phyloP scores from a whole-genome alignment of 345 rosid genomes.

The Cardamine occulta region DNA sequence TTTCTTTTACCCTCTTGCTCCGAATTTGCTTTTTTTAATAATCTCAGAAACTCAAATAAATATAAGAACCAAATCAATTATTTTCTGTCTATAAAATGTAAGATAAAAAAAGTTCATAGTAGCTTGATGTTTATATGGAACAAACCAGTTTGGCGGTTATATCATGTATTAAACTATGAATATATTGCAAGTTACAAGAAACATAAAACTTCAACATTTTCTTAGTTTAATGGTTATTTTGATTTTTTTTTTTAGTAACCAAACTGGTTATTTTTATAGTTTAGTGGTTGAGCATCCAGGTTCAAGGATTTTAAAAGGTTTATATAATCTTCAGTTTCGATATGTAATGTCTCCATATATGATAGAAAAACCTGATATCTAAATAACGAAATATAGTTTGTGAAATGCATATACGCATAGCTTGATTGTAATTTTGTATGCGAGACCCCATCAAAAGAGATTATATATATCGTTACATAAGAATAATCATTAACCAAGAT shows the following conservation, averaged over 20 bases:
- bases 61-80: conserved; percentile 3
- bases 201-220: conserved; percentile 1
- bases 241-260: too few relatives aligned
- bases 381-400: background rate
- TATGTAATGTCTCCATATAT: background rate
- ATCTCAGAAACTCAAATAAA: background rate
- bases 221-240: background rate
- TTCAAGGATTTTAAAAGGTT: too few relatives aligned
- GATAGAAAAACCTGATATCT: background rate
- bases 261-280: background rate
- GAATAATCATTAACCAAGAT: background rate
- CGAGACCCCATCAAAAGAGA: background rate
- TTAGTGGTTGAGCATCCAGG: background rate
- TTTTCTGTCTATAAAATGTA: background rate
- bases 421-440: background rate
- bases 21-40: background rate
- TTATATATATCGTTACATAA: background rate
- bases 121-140: background rate
- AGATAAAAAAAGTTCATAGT: background rate
- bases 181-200: background rate
- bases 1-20: background rate
- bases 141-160: background rate
- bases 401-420: background rate
- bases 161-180: background rate
- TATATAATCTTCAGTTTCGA: background rate